Percentiles rank a stretch among this genome's conserved stretches.
phyloP scores from a whole-genome alignment of 2,329 filamentous ascomycete genomes.

The Diplodia mutila region DNA sequence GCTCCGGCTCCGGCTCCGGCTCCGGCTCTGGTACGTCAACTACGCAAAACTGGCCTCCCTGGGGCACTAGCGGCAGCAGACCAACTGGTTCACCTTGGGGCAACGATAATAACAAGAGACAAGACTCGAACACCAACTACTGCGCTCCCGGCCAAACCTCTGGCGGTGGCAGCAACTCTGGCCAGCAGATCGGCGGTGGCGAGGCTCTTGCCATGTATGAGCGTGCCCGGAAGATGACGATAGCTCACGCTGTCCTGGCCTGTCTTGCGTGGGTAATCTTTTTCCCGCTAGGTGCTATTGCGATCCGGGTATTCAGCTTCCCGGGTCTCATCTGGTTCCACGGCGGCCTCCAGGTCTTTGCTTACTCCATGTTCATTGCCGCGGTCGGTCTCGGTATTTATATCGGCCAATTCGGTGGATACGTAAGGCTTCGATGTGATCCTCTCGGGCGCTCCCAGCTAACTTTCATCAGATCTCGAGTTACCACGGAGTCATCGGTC shows the following conservation, averaged over 20 bases:
- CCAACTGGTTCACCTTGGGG: not conserved
- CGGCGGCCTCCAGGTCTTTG: conserved; percentile 52
- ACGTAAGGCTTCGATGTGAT: conserved; percentile 31
- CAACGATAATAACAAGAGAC: conserved; percentile 28
- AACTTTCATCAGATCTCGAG: conserved; percentile 38
- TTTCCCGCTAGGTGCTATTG: conserved; percentile 50
- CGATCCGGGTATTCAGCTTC: conserved; percentile 49
- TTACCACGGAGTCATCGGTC: conserved; percentile 57
- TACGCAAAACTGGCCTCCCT: conserved; percentile 19
- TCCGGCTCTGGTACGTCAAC: conserved; percentile 20
- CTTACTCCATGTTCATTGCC: conserved; percentile 52
- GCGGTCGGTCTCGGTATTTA: conserved; percentile 58
- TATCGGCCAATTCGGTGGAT: conserved; percentile 47
- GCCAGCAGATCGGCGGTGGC: not conserved
- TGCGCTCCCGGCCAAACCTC: conserved; percentile 29
- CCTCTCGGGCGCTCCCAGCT: conserved; percentile 10
- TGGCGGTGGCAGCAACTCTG: conserved; percentile 18
- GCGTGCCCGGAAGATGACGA: conserved; percentile 38
- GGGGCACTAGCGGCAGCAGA: conserved; percentile 15
- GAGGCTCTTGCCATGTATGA: not conserved
- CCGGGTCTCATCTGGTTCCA: conserved; percentile 51
- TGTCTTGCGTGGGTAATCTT: conserved; percentile 50
- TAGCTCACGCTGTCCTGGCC: conserved; percentile 50
- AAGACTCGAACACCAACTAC: conserved; percentile 36
- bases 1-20: conserved; percentile 25